Percentiles rank a stretch among this genome's conserved stretches.
phyloP scores from a whole-genome alignment of 1,284 basidiomycete genomes.

The Clitocybe nebularis region DNA sequence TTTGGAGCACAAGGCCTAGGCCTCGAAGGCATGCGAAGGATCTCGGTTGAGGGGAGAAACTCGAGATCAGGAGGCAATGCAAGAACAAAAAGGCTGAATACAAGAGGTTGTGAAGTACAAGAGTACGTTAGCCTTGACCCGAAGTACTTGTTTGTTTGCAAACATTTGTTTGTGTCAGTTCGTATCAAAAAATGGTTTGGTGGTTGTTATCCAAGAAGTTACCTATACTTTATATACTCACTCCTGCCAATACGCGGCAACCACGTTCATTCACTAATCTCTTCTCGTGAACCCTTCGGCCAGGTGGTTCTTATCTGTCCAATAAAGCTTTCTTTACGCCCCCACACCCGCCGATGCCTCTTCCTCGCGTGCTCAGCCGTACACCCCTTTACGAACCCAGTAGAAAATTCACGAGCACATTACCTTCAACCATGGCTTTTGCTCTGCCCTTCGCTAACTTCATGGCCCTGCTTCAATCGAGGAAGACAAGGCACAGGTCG shows the following conservation, averaged over 20 bases:
- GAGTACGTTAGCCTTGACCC: too few species aligned
- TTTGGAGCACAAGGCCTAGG: too few species aligned
- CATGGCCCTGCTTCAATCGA: slow-evolving; percentile 21
- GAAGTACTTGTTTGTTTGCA: background rate
- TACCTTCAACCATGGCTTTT: slow-evolving; percentile 15
- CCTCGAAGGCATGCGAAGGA: too few species aligned
- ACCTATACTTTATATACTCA: too few species aligned
- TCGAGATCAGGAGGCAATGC: too few species aligned
- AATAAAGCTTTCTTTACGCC: background rate
- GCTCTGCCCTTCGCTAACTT: slow-evolving; percentile 18
- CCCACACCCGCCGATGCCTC: slow-evolving; percentile 18
- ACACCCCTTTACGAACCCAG: slow-evolving; percentile 23
- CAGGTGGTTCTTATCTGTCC: background rate
- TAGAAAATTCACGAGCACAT: slow-evolving; percentile 15
- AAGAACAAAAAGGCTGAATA: too few species aligned
- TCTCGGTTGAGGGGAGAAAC: too few species aligned
- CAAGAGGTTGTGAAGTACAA: too few species aligned
- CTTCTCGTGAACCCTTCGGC: slow-evolving; percentile 2
- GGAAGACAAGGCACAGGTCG: slow-evolving; percentile 41
- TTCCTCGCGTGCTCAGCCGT: slow-evolving; percentile 26
- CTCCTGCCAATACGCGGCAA: slow-evolving; percentile 16
- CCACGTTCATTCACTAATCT: slow-evolving; percentile 10
- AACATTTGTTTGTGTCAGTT: background rate
- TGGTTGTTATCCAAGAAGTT: too few species aligned
- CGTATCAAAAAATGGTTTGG: background rate